phyloP scores from a whole-genome alignment of 106 monocot genomes.

The Gastrodia elata region DNA sequence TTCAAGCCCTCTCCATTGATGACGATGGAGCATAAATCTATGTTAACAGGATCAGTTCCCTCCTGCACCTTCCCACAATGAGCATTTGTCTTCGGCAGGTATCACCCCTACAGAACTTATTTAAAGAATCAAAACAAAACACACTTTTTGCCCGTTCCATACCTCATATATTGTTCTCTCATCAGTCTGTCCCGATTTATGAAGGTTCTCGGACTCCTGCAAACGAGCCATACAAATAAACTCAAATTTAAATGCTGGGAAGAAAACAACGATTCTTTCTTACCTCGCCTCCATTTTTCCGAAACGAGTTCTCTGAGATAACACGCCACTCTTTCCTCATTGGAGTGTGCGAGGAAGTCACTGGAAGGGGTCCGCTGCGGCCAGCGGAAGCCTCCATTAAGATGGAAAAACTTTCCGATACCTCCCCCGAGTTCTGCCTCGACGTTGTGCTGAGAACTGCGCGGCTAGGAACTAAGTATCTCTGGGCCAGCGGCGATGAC shows the following conservation, averaged over 20 bases:
- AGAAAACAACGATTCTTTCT: background rate
- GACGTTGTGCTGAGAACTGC: background rate
- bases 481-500: background rate
- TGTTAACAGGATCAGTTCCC: constrained; percentile 22
- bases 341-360: constrained; percentile 15
- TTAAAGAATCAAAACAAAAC: background rate
- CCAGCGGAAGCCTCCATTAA: constrained; percentile 33
- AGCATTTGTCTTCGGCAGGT: background rate
- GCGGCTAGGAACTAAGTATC: background rate
- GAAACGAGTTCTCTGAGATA: constrained; percentile 34
- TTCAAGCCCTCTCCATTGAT: constrained; percentile 33
- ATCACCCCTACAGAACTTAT: background rate
- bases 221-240: background rate
- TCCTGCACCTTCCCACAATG: constrained; percentile 35
- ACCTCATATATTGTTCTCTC: constrained; percentile 67
- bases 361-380: constrained; percentile 27
- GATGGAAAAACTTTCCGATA: background rate
- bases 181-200: constrained; percentile 36
- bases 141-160: background rate
- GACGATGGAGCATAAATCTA: constrained; percentile 32
- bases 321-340: constrained; percentile 59
- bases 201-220: constrained; percentile 30
- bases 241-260: background rate
- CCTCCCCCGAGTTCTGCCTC: background rate
- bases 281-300: constrained; percentile 34